phyloP scores from a whole-genome alignment of 805 yeast species.

The Saccharomyces mikatae region DNA sequence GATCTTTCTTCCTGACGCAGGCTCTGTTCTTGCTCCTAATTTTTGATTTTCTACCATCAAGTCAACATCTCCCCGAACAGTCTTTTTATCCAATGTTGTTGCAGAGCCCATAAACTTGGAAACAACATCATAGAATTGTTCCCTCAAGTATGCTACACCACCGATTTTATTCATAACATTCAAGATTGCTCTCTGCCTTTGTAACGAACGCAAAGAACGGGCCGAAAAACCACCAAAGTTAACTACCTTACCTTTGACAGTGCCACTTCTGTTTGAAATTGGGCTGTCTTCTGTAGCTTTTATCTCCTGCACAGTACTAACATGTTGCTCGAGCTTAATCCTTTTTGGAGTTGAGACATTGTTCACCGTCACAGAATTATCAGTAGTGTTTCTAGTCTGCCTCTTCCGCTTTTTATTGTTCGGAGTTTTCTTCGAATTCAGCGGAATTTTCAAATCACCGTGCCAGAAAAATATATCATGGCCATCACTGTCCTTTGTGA shows the following conservation, averaged over 20 bases:
- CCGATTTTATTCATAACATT: constrained; percentile 35
- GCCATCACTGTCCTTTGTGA: constrained; percentile 12
- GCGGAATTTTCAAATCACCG: constrained; percentile 22
- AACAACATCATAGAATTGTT: constrained; percentile 33
- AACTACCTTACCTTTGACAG: constrained; percentile 8
- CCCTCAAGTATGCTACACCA: constrained; percentile 42
- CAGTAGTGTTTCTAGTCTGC: not conserved
- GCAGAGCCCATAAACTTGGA: constrained; percentile 36
- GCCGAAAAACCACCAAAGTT: constrained; percentile 32
- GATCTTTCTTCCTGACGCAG: constrained; percentile 14
- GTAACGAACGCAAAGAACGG: constrained; percentile 37
- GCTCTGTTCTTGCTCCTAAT: constrained; percentile 15
- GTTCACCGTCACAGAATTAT: not conserved
- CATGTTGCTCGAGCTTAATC: not conserved
- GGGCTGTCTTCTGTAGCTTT: not conserved
- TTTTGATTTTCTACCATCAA: constrained; percentile 19
- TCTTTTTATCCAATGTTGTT: constrained; percentile 43
- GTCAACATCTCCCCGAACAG: constrained; percentile 40
- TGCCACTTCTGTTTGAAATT: constrained; percentile 1
- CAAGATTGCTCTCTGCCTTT: constrained; percentile 38
- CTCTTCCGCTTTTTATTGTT: constrained; percentile 8
- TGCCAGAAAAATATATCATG: constrained; percentile 28
- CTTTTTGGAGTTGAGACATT: not conserved
- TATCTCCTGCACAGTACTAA: not conserved
- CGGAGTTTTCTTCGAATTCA: constrained; percentile 7